A percentile compares a stretch with the other conserved stretches of the same genome.
Evolutionary conservation across 345 rosid genomes (phyloP).

Genomic region (Camelina sativa): DNA sequence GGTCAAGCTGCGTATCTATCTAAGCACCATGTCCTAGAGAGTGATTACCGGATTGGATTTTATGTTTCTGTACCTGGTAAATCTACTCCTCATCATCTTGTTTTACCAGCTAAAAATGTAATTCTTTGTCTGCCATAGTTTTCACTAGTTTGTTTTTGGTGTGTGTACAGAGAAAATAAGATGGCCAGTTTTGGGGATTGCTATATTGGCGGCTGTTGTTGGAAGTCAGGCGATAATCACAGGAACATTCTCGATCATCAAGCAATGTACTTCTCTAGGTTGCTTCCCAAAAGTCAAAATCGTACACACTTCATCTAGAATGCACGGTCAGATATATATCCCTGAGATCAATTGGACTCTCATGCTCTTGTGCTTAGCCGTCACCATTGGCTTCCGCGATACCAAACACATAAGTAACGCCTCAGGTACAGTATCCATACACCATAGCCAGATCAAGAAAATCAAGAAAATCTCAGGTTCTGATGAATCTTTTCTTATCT

Average conservation of each 20-base stretch:
- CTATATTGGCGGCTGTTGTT: conserved; percentile 94
- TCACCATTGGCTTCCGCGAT: conserved; percentile 89
- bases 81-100: conserved; percentile 31
- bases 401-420: conserved; percentile 93
- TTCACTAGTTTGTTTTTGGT: conserved; percentile 32
- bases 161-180: conserved; percentile 70
- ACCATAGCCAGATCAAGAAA: too few relatives aligned
- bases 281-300: conserved; percentile 95
- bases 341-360: conserved; percentile 98
- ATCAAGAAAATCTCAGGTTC: conserved; percentile 4
- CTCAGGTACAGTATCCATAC: conserved; percentile 53
- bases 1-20: conserved; percentile 99
- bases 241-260: conserved; percentile 95
- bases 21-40: conserved; percentile 66
- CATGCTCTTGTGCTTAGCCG: conserved; percentile 94
- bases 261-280: conserved; percentile 90
- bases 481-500: conserved; percentile 27
- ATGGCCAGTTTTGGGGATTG: conserved; percentile 96
- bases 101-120: not conserved
- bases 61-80: conserved; percentile 95
- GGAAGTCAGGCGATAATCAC: conserved; percentile 98
- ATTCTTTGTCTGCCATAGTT: conserved; percentile 8
- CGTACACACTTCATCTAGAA: conserved; percentile 86
- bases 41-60: conserved; percentile 77
- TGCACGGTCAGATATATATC: conserved; percentile 94